Base-by-base conservation (phyloP, 495 filamentous ascomycete genomes). In the Podospora comata region DNA sequence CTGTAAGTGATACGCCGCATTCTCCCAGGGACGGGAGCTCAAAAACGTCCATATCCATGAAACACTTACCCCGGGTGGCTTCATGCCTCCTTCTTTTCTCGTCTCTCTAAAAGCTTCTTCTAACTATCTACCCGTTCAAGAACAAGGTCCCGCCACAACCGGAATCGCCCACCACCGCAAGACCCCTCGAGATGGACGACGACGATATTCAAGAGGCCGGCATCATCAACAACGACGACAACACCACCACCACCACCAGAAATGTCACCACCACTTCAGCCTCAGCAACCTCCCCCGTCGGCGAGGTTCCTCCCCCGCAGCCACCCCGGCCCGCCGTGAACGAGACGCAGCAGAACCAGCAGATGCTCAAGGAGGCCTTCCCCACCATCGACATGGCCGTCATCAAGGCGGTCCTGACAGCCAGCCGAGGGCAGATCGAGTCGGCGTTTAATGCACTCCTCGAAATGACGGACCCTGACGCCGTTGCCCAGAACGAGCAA, bases 361-460 rank as follows among this genome's bases (percentile, higher is more conserved):
- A 87, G 71, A 98, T 92, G 26, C 85, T 99, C 39, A 92, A 91
- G 74, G 95, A 99, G 78, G 96, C 94, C 1, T 99, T 99, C 75
- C 95, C 95, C 2, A 82, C 80, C 64, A 89, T 98, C 70, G 95
- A 99, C 62, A 76, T 81, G 15, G 74, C 86, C 26, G 93, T 99
- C 20, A 86, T 98, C 73, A 96, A 90, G 78, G 95, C 95, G 18
- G 91, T 99, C 9, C 80, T 99, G 66, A 81, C 82, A 15, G 95
- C 95, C 9, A 97, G 94, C 77, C 86, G 89, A 70, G 95, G 92
- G 57, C 86, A 89, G 71, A 88, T 99, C 57, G 95, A 99, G 75
- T 91, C 93, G 15, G 95, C 95, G 54, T 98, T 98, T 82, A 95
- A 97, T 81, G 95, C 96, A 30, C 86, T 99, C 7, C 84, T 99